Percentiles rank a stretch among this genome's conserved stretches.
Evolutionary conservation across 2,329 filamentous ascomycete genomes (phyloP).

Genomic region (Xylaria sp.): DNA sequence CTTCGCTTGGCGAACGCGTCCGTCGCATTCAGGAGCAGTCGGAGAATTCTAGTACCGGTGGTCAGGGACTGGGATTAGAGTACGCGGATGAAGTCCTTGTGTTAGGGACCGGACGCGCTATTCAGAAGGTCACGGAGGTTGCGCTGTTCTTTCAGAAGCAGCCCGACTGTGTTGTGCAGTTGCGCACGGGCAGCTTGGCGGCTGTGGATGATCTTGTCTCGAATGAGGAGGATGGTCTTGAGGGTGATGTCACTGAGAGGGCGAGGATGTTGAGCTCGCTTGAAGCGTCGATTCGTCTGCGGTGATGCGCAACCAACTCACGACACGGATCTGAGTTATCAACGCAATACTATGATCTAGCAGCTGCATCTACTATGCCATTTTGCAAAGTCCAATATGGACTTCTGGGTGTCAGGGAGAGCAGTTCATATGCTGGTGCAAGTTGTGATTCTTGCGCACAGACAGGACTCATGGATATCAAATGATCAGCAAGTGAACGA

Average conservation of each 20-base stretch:
- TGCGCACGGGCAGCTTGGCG: constrained; percentile 59
- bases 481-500: background rate
- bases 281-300: constrained; percentile 44
- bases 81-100: constrained; percentile 49
- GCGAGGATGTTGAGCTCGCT: constrained; percentile 47
- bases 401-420: too few relatives aligned
- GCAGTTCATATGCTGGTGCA: too few relatives aligned
- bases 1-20: constrained; percentile 43
- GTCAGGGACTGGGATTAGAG: constrained; percentile 31
- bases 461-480: too few relatives aligned
- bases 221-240: constrained; percentile 18
- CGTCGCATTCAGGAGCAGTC: constrained; percentile 35
- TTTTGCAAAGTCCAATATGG: too few relatives aligned
- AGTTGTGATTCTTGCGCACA: too few relatives aligned
- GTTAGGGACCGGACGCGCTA: constrained; percentile 61
- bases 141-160: constrained; percentile 61
- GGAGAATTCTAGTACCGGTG: constrained; percentile 24
- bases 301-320: constrained; percentile 28
- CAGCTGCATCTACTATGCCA: too few relatives aligned
- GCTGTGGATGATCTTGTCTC: constrained; percentile 61
- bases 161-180: constrained; percentile 50
- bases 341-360: too few relatives aligned
- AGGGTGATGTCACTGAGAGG: constrained; percentile 36
- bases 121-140: constrained; percentile 57
- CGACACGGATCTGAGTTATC: too few relatives aligned